phyloP scores from a whole-genome alignment of 169 alveolate genomes.

The Eimeria acervulina region DNA sequence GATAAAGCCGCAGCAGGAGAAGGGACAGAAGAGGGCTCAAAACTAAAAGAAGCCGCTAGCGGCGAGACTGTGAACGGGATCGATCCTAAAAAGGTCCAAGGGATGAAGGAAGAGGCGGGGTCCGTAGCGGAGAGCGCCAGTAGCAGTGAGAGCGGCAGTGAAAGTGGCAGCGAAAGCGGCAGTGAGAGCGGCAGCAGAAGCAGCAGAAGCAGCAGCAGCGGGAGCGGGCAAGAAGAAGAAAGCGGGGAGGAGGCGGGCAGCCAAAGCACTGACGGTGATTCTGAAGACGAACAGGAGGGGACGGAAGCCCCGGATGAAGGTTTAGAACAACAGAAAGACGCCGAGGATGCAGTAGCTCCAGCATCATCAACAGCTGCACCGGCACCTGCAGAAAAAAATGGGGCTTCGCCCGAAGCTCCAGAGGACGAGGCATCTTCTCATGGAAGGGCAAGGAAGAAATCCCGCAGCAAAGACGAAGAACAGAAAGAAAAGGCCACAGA shows the following conservation, averaged over 20 bases:
- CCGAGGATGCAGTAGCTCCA: not conserved
- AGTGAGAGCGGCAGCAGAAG: not conserved
- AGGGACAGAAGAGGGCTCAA: not conserved
- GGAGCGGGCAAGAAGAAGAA: constrained; percentile 36
- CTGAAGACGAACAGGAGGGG: constrained; percentile 39
- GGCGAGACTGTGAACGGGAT: constrained; percentile 4
- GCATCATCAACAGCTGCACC: not conserved
- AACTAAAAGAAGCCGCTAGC: not conserved
- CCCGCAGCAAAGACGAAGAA: constrained; percentile 15
- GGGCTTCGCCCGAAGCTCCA: constrained; percentile 2
- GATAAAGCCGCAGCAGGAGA: not conserved
- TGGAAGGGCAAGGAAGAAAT: not conserved
- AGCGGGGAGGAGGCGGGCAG: constrained; percentile 20
- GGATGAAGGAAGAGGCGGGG: constrained; percentile 1
- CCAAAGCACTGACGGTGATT: constrained; percentile 3
- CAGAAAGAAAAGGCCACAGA: not conserved
- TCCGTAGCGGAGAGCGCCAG: constrained; percentile 47
- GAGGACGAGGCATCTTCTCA: constrained; percentile 19
- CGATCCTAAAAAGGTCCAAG: not conserved
- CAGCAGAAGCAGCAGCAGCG: constrained; percentile 24
- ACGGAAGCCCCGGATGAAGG: not conserved
- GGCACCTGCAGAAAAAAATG: not conserved
- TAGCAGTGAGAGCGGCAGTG: constrained; percentile 20
- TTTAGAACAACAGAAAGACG: not conserved
- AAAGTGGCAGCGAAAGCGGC: not conserved